Evolutionary conservation across 805 yeast genomes (phyloP).

Genomic region (Torulaspora franciscae): DNA sequence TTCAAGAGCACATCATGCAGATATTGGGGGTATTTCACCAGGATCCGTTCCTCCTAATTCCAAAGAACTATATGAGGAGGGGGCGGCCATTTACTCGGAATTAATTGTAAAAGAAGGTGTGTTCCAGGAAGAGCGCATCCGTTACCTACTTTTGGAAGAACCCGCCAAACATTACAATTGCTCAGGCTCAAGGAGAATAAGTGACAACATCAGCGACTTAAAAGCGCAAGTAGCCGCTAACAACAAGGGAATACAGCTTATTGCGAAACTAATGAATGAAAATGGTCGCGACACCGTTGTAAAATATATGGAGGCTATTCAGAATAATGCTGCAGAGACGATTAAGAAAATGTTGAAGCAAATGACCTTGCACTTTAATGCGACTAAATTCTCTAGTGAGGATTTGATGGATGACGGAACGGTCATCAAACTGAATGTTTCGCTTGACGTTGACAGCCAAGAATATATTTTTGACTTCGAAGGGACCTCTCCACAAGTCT

Average conservation of each 20-base stretch:
- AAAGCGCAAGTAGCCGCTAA: conserved; percentile 89
- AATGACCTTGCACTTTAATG: conserved; percentile 42
- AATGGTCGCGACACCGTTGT: conserved; percentile 56
- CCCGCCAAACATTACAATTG: conserved; percentile 84
- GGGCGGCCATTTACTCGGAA: conserved; percentile 80
- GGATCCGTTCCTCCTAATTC: conserved; percentile 96
- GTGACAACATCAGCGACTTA: conserved; percentile 78
- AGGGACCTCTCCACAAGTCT: conserved; percentile 82
- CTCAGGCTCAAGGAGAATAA: conserved; percentile 78
- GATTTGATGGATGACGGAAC: conserved; percentile 85
- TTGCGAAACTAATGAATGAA: conserved; percentile 56
- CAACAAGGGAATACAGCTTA: conserved; percentile 70
- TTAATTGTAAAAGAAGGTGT: conserved; percentile 64
- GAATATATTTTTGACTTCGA: conserved; percentile 74
- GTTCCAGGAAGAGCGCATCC: conserved; percentile 70
- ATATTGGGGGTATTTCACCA: conserved; percentile 86
- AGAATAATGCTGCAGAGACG: conserved; percentile 67
- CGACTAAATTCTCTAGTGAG: conserved; percentile 42
- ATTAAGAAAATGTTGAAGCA: conserved; percentile 52
- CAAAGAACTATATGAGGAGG: conserved; percentile 79
- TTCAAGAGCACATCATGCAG: conserved; percentile 94
- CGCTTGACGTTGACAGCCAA: conserved; percentile 46
- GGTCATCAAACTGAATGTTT: conserved; percentile 50
- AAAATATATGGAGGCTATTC: conserved; percentile 77
- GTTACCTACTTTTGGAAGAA: conserved; percentile 55